Evolutionary conservation across 2,329 filamentous ascomycete genomes (phyloP).

Genomic region (Tolypocladium album): DNA sequence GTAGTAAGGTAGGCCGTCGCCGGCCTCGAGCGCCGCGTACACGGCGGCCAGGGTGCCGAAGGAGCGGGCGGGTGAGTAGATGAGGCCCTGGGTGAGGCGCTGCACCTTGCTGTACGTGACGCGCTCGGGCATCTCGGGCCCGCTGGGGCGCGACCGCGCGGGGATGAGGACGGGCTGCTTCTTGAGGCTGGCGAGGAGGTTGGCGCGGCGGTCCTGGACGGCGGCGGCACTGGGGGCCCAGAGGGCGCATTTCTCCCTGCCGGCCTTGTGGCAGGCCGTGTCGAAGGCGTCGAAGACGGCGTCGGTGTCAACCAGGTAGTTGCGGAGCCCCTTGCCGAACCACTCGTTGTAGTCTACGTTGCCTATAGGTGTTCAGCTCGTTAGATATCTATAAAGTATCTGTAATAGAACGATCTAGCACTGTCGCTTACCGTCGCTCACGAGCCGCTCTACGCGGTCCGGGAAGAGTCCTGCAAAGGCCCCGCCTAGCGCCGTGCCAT

Average conservation of each 20-base stretch:
- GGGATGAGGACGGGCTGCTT: conserved; percentile 32
- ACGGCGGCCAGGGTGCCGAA: conserved; percentile 31
- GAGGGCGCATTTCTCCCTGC: conserved; percentile 35
- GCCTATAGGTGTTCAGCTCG: conserved; percentile 5
- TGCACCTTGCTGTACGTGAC: conserved; percentile 39
- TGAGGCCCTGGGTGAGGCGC: conserved; percentile 25
- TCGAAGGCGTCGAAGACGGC: conserved; percentile 42
- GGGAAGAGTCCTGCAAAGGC: conserved; percentile 42
- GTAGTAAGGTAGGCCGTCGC: conserved; percentile 34
- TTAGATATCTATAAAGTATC: no score
- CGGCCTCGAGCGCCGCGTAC: conserved; percentile 29
- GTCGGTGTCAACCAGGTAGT: conserved; percentile 44
- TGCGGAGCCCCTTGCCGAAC: conserved; percentile 32
- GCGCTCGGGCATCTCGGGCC: conserved; percentile 33
- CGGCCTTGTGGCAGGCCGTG: conserved; percentile 39
- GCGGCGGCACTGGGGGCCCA: conserved; percentile 21
- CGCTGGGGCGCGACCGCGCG: conserved; percentile 10
- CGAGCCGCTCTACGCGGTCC: conserved; percentile 36
- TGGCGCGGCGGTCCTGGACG: conserved; percentile 27
- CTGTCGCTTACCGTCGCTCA: conserved; percentile 4
- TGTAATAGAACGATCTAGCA: no score
- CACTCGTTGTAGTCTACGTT: conserved; percentile 46
- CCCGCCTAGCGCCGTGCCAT: conserved; percentile 41
- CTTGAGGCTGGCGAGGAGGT: conserved; percentile 29
- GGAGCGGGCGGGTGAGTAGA: conserved; percentile 33